Conservation (phyloP, 768 basidiomycete genomes). For the Cantharellus anzutake region DNA sequence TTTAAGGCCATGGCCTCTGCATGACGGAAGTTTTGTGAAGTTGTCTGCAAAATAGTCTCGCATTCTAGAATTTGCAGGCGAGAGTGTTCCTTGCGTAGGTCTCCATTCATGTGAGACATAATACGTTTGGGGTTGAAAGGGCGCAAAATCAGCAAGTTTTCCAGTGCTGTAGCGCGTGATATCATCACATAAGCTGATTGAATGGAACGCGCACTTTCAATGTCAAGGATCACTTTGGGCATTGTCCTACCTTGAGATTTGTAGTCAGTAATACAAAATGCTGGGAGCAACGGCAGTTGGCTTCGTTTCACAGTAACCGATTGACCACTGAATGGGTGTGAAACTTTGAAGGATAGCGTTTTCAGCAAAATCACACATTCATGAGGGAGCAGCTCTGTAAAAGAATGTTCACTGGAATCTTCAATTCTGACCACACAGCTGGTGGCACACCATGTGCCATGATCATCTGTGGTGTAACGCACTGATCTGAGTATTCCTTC, state of each 20-base stretch:
- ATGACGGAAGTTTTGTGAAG: no score
- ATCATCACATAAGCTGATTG: slow-evolving; percentile 27
- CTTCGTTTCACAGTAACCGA: slow-evolving; percentile 13
- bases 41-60: no score
- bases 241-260: slow-evolving; percentile 23
- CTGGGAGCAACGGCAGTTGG: slow-evolving; percentile 22
- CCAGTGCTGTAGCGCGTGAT: slow-evolving; percentile 17
- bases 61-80: no score
- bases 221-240: background rate
- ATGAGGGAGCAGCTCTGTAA: slow-evolving; percentile 10
- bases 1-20: no score
- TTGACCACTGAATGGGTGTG: slow-evolving; percentile 11
- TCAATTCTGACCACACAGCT: slow-evolving; percentile 15
- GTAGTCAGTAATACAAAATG: slow-evolving; percentile 24
- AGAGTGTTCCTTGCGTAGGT: no score
- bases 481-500: slow-evolving; percentile 13
- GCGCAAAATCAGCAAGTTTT: slow-evolving; percentile 18
- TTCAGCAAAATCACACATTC: slow-evolving; percentile 15
- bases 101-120: no score
- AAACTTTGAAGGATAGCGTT: slow-evolving; percentile 10
- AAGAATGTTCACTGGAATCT: background rate
- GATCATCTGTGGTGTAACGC: slow-evolving; percentile 10
- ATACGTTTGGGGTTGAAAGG: slow-evolving; percentile 4
- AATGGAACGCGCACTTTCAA: slow-evolving; percentile 13
- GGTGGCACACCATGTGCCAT: slow-evolving; percentile 8